phyloP scores from a whole-genome alignment of 352 stramenopile genomes.

The Phytophthora meadii region DNA sequence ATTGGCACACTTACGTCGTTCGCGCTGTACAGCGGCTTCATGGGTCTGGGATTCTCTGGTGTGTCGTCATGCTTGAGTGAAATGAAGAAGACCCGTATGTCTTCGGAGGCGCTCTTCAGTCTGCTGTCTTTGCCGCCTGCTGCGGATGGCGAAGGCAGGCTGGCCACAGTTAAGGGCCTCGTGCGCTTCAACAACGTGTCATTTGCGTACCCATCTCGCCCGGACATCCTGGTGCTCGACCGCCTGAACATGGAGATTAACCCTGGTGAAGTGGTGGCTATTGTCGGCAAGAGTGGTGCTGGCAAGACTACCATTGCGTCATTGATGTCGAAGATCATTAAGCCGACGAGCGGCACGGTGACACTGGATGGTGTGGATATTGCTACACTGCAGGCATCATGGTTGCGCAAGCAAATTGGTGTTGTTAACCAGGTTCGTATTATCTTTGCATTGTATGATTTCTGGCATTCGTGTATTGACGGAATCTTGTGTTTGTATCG shows the following conservation, averaged over 20 bases:
- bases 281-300: slow-evolving; percentile 86
- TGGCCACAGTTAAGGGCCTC: slow-evolving; percentile 60
- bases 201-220: slow-evolving; percentile 84
- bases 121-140: slow-evolving; percentile 61
- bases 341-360: slow-evolving; percentile 61
- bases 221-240: slow-evolving; percentile 73
- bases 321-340: slow-evolving; percentile 83
- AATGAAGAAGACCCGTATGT: slow-evolving; percentile 76
- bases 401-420: slow-evolving; percentile 85
- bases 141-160: slow-evolving; percentile 46
- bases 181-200: slow-evolving; percentile 85
- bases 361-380: slow-evolving; percentile 81
- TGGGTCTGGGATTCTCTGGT: slow-evolving; percentile 89
- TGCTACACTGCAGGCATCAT: slow-evolving; percentile 65
- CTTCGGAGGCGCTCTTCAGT: slow-evolving; percentile 74
- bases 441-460: slow-evolving; percentile 1
- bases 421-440: slow-evolving; percentile 77
- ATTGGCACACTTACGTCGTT: slow-evolving; percentile 92
- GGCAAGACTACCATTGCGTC: slow-evolving; percentile 87
- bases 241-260: slow-evolving; percentile 72
- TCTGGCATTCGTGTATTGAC: slow-evolving; percentile 10
- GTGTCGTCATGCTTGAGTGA: slow-evolving; percentile 87
- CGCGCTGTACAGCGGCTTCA: slow-evolving; percentile 91
- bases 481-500: slow-evolving; percentile 13
- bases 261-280: slow-evolving; percentile 82